Evolutionary conservation across 805 yeast genomes (phyloP).

Genomic region (Barnettozyma botsteinii): DNA sequence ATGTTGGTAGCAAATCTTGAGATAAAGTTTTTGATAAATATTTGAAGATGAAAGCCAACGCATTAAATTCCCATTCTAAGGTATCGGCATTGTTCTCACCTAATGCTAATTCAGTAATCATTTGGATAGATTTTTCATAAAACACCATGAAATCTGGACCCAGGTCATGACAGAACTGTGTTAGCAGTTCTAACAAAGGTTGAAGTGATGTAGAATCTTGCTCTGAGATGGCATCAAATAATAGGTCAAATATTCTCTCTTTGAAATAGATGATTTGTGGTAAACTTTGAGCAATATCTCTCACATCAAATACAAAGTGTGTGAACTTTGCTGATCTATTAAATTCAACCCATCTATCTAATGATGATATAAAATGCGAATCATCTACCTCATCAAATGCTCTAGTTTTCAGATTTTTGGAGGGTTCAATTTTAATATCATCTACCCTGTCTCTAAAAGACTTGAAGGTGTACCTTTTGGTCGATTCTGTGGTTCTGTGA

Average conservation of each 20-base stretch:
- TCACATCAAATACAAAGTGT: constrained; percentile 52
- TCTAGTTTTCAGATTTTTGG: constrained; percentile 46
- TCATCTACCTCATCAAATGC: constrained; percentile 66
- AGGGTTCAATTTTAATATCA: constrained; percentile 75
- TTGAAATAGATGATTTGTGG: constrained; percentile 80
- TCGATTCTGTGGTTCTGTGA: constrained; percentile 44
- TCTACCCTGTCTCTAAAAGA: constrained; percentile 86
- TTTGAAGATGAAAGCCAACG: constrained; percentile 85
- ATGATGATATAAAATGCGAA: constrained; percentile 73
- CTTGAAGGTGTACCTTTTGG: constrained; percentile 54
- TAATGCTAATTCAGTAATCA: constrained; percentile 46
- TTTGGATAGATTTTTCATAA: constrained; percentile 47
- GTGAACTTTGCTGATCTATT: constrained; percentile 71
- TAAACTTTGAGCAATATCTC: constrained; percentile 54
- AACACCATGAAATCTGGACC: constrained; percentile 84
- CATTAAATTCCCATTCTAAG: constrained; percentile 79
- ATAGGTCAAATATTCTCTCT: constrained; percentile 46
- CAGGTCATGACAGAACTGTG: constrained; percentile 86
- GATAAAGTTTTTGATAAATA: constrained; percentile 65
- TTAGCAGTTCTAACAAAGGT: constrained; percentile 71
- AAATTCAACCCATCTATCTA: constrained; percentile 84
- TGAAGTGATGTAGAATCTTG: constrained; percentile 71
- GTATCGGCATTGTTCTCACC: constrained; percentile 50
- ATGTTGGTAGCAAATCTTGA: constrained; percentile 63
- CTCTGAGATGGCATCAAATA: constrained; percentile 41